Conservation (phyloP, 768 basidiomycete species). For the Pisolithus microcarpus region DNA sequence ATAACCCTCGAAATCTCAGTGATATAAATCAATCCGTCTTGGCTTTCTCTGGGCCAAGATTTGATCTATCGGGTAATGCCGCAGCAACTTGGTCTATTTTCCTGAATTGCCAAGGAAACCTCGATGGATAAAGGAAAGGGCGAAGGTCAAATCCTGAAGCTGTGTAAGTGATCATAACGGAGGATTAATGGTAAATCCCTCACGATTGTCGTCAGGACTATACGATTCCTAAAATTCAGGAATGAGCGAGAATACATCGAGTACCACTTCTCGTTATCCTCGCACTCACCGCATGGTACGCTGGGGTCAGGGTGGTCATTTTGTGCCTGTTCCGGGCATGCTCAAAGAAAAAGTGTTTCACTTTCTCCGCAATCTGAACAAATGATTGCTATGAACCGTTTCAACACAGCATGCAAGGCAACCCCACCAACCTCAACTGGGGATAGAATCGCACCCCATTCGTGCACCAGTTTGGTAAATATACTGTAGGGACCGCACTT, state of each 20-base stretch:
- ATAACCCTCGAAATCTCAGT: too few species aligned
- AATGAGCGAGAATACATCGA: neutral
- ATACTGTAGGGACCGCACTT: constrained; percentile 98
- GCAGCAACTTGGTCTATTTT: constrained; percentile 89
- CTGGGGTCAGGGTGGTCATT: constrained; percentile 94
- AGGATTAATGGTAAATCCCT: constrained; percentile 18
- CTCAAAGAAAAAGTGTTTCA: constrained; percentile 95
- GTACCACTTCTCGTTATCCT: neutral
- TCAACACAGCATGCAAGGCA: neutral
- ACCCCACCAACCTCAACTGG: constrained; percentile 58
- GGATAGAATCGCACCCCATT: constrained; percentile 85
- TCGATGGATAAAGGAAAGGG: constrained; percentile 91
- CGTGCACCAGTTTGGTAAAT: constrained; percentile 90
- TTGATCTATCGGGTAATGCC: constrained; percentile 63
- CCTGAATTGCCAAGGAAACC: constrained; percentile 95
- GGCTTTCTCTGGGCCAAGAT: constrained; percentile 32
- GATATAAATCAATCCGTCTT: constrained; percentile 38
- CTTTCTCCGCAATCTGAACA: constrained; percentile 86
- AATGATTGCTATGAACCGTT: neutral
- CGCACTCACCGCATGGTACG: constrained; percentile 80
- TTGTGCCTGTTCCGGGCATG: constrained; percentile 96
- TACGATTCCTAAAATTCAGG: constrained; percentile 71
- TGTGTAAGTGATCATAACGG: constrained; percentile 1
- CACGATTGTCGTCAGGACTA: constrained; percentile 94
- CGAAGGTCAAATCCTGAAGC: constrained; percentile 82